Conservation (phyloP, 495 filamentous ascomycete genomes). For the Extremus antarcticus region DNA sequence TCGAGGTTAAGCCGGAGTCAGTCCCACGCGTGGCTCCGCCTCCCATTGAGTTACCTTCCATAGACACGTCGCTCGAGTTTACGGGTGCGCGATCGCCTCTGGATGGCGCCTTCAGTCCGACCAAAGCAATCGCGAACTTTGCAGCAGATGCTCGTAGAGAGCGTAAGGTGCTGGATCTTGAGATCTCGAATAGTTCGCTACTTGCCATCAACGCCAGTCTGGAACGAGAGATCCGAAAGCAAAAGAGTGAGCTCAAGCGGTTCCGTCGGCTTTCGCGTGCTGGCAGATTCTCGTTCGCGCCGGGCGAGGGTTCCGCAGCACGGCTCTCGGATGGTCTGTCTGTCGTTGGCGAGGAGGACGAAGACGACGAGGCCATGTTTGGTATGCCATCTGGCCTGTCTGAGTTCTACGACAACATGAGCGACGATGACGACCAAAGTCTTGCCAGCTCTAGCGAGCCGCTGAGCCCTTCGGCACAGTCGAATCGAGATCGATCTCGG, state of each 20-base stretch:
- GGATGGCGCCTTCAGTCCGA: slow-evolving; percentile 36
- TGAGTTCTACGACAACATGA: slow-evolving; percentile 12
- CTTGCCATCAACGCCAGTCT: slow-evolving; percentile 93
- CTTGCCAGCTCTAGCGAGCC: slow-evolving; percentile 22
- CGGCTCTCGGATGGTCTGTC: slow-evolving; percentile 45
- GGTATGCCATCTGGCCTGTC: slow-evolving; percentile 5
- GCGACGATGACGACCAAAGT: slow-evolving; percentile 13
- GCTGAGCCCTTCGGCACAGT: slow-evolving; percentile 36
- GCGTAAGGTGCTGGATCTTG: slow-evolving; percentile 91
- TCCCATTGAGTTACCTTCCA: neutral
- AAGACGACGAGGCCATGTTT: slow-evolving; percentile 35
- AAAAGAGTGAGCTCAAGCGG: slow-evolving; percentile 75
- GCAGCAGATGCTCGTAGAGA: slow-evolving; percentile 80
- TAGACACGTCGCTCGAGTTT: slow-evolving; percentile 10
- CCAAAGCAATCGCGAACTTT: slow-evolving; percentile 40
- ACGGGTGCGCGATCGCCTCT: neutral
- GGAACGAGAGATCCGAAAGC: slow-evolving; percentile 82
- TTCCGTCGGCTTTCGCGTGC: slow-evolving; percentile 60
- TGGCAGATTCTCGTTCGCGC: slow-evolving; percentile 7
- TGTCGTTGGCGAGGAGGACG: slow-evolving; percentile 12
- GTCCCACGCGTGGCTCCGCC: slow-evolving; percentile 2
- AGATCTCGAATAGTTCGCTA: slow-evolving; percentile 93
- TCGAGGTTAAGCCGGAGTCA: slow-evolving; percentile 8
- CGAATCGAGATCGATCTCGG: slow-evolving; percentile 33
- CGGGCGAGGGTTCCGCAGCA: slow-evolving; percentile 51